Conservation (phyloP, 495 filamentous ascomycete species). For the Haplographium delicatum region DNA sequence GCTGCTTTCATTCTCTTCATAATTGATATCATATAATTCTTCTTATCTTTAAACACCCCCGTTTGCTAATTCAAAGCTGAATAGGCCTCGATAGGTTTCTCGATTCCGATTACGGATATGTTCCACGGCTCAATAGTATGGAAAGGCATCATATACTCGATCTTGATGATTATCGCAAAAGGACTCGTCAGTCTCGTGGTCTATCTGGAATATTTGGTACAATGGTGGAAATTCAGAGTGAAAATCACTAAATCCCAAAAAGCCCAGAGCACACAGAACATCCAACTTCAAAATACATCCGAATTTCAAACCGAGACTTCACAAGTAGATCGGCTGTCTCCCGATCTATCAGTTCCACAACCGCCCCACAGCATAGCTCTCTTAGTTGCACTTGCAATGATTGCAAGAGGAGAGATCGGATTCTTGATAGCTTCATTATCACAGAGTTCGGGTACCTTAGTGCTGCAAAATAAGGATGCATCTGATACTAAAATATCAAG, state of each 20-base stretch:
- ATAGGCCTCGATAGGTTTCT: constrained; percentile 70
- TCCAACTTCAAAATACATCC: neutral
- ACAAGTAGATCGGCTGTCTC: neutral
- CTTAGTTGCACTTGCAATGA: constrained; percentile 56
- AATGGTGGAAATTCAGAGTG: neutral
- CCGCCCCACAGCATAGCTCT: constrained; percentile 12
- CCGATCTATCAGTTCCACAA: neutral
- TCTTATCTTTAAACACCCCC: neutral
- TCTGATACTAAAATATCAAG: constrained; percentile 20
- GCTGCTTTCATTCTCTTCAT: too few relatives aligned
- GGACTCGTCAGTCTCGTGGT: constrained; percentile 21
- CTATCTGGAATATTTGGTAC: constrained; percentile 14
- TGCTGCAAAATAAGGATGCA: neutral
- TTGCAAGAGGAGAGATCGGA: constrained; percentile 73
- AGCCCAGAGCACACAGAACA: neutral
- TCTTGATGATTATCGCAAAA: constrained; percentile 67
- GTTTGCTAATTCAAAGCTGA: neutral
- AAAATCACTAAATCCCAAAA: neutral
- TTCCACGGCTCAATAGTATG: constrained; percentile 59
- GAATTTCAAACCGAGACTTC: neutral
- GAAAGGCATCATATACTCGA: constrained; percentile 65
- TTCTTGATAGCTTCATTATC: constrained; percentile 68
- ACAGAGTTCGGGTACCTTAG: constrained; percentile 24
- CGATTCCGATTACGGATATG: constrained; percentile 68
- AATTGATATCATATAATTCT: too few relatives aligned